phyloP scores from a whole-genome alignment of 164 flowering plant species.

The Umbilicus rupestris region DNA sequence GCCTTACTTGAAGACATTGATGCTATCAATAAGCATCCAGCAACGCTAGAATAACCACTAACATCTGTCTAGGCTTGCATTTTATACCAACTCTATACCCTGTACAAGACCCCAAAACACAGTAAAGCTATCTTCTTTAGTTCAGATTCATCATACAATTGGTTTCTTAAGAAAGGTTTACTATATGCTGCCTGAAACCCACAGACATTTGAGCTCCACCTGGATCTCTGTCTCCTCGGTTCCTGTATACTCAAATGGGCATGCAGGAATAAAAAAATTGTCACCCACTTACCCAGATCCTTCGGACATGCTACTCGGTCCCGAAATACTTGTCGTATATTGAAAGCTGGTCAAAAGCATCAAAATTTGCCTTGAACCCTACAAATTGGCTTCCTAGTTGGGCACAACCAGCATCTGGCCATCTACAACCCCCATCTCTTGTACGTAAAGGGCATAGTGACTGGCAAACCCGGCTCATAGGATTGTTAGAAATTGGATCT shows the following conservation, averaged over 20 bases:
- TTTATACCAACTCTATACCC: too few relatives aligned
- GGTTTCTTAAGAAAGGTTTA: too few relatives aligned
- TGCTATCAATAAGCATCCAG: too few relatives aligned
- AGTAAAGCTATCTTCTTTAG: too few relatives aligned
- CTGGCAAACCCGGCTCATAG: slow-evolving; percentile 52
- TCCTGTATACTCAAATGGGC: neutral
- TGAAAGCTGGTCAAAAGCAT: slow-evolving; percentile 83
- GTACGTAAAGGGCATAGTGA: slow-evolving; percentile 71
- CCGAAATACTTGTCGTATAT: slow-evolving; percentile 70
- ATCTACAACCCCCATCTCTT: slow-evolving; percentile 74
- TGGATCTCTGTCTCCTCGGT: neutral
- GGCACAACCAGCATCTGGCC: slow-evolving; percentile 96
- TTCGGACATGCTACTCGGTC: neutral
- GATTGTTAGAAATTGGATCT: too few relatives aligned
- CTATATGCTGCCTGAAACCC: neutral
- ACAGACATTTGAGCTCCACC: neutral
- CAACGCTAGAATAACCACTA: too few relatives aligned
- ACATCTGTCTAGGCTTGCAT: too few relatives aligned
- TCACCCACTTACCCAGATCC: neutral
- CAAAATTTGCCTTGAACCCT: slow-evolving; percentile 88
- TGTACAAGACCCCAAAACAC: too few relatives aligned
- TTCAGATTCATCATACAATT: too few relatives aligned
- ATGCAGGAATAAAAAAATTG: neutral
- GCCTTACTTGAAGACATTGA: too few relatives aligned
- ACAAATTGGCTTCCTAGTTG: slow-evolving; percentile 85